phyloP scores from a whole-genome alignment of 1,284 basidiomycete species.

The Ustilago curta region DNA sequence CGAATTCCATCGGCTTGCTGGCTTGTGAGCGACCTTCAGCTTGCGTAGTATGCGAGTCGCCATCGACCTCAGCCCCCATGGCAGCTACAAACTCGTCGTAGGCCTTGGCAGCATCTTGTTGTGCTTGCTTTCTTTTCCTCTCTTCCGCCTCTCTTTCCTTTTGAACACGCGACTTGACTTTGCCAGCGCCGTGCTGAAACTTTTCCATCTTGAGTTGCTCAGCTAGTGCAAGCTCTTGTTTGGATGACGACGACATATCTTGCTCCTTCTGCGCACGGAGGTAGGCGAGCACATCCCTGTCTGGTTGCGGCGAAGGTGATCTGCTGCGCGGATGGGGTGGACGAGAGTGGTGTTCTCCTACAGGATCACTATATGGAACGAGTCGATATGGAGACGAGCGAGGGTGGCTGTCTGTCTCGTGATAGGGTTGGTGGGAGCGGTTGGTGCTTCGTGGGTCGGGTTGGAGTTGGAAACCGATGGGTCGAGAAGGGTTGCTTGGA shows the following conservation, averaged over 20 bases:
- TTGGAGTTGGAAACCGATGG: constrained; percentile 8
- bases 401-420: neutral
- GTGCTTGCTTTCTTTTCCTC: constrained; percentile 49
- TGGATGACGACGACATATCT: neutral
- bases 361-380: neutral
- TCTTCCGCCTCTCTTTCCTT: constrained; percentile 60
- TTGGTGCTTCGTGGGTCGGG: constrained; percentile 4
- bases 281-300: constrained; percentile 44
- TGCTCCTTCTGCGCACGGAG: constrained; percentile 31
- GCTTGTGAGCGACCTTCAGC: neutral
- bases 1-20: constrained; percentile 36
- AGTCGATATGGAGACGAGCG: neutral
- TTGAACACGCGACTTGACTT: constrained; percentile 53
- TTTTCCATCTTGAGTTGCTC: constrained; percentile 42
- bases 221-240: constrained; percentile 18
- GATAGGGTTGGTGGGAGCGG: neutral
- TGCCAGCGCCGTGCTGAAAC: constrained; percentile 45
- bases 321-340: constrained; percentile 2
- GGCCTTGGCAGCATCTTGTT: constrained; percentile 51
- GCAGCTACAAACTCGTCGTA: constrained; percentile 61
- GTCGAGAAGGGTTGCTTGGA: constrained; percentile 28
- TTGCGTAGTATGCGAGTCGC: neutral
- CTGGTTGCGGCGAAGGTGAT: constrained; percentile 33
- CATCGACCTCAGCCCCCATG: constrained; percentile 44
- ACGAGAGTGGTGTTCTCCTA: neutral